Percentiles rank a stretch among this genome's conserved stretches.
Conservation (phyloP, 2,329 filamentous ascomycete genomes). For the Penicillium sp. region DNA sequence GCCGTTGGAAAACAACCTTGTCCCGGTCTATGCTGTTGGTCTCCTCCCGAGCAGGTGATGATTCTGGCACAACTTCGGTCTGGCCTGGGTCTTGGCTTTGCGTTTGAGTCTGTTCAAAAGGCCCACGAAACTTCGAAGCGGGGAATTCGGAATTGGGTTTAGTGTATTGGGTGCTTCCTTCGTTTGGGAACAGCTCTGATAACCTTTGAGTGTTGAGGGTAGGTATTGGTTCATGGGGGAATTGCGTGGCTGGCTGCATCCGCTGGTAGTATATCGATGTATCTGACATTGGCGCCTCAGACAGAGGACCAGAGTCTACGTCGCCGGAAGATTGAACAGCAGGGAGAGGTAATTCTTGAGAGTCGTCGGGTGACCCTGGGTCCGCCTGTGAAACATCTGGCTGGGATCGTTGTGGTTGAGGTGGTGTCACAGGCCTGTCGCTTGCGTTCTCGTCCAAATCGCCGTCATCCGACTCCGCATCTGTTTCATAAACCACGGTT, state of each 20-base stretch:
- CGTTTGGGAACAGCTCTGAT: constrained; percentile 36
- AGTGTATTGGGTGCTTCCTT: constrained; percentile 18
- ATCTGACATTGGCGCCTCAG: constrained; percentile 30
- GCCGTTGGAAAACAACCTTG: constrained; percentile 14
- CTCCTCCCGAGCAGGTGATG: constrained; percentile 31
- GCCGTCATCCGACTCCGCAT: constrained; percentile 36
- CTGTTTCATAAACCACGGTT: constrained; percentile 41
- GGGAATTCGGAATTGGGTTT: constrained; percentile 1
- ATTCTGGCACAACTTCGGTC: constrained; percentile 37
- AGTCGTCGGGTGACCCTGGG: constrained; percentile 21
- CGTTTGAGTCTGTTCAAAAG: constrained; percentile 19
- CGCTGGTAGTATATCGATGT: constrained; percentile 37
- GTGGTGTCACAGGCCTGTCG: constrained; percentile 10
- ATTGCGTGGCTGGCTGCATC: constrained; percentile 34
- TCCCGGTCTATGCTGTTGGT: constrained; percentile 4
- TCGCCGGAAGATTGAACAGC: constrained; percentile 20
- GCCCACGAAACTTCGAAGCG: constrained; percentile 8
- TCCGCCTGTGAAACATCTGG: constrained; percentile 4
- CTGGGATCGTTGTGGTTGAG: constrained; percentile 1
- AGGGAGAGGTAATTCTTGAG: constrained; percentile 31
- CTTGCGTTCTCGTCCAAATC: constrained; percentile 24
- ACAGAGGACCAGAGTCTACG: constrained; percentile 20
- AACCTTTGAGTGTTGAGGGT: constrained; percentile 34
- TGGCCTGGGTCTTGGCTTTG: constrained; percentile 23
- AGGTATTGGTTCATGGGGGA: constrained; percentile 34